These are phyloP conservation scores for Globisporangium takayamanum DNA, from an alignment of 352 stramenopile genomes.

Conservation along the genomic window DNA sequence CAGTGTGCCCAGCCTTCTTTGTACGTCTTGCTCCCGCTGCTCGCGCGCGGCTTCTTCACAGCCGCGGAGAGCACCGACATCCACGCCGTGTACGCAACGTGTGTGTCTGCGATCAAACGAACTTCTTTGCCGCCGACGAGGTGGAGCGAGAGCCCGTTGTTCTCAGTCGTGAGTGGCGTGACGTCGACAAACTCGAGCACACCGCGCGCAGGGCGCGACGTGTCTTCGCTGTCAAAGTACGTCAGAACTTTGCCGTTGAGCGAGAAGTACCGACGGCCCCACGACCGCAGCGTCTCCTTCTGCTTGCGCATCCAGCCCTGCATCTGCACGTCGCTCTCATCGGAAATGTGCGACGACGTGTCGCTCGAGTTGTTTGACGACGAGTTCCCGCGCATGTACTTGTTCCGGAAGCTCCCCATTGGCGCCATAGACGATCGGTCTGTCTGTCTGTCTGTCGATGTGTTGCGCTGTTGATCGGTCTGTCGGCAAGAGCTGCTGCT, in stretches of 20 bases:
- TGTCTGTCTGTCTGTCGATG: neutral
- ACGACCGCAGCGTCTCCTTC: constrained; percentile 70
- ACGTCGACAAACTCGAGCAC: constrained; percentile 69
- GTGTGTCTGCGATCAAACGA: constrained; percentile 67
- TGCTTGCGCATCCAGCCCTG: constrained; percentile 83
- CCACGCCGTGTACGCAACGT: constrained; percentile 74
- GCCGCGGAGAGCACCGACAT: constrained; percentile 63
- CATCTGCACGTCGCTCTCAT: constrained; percentile 74
- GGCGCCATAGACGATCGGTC: constrained; percentile 26
- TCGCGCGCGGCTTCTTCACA: constrained; percentile 45
- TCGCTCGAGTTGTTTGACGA: constrained; percentile 31
- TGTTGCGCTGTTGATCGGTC: neutral
- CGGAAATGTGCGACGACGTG: constrained; percentile 35
- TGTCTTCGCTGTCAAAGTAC: constrained; percentile 82
- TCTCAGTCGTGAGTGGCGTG: constrained; percentile 59
- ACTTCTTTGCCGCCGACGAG: constrained; percentile 61
- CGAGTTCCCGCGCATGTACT: constrained; percentile 57
- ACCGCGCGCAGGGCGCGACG: constrained; percentile 42
- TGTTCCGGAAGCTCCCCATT: constrained; percentile 45
- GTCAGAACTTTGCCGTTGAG: constrained; percentile 63
- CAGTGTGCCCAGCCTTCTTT: constrained; percentile 74
- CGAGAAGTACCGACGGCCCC: constrained; percentile 65
- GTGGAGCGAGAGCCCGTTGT: constrained; percentile 72
- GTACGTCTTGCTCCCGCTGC: constrained; percentile 36
- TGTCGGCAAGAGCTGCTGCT: too few relatives aligned